Base-by-base conservation (phyloP, 495 filamentous ascomycete species). In the Paragyromitra xinjiangensis region DNA sequence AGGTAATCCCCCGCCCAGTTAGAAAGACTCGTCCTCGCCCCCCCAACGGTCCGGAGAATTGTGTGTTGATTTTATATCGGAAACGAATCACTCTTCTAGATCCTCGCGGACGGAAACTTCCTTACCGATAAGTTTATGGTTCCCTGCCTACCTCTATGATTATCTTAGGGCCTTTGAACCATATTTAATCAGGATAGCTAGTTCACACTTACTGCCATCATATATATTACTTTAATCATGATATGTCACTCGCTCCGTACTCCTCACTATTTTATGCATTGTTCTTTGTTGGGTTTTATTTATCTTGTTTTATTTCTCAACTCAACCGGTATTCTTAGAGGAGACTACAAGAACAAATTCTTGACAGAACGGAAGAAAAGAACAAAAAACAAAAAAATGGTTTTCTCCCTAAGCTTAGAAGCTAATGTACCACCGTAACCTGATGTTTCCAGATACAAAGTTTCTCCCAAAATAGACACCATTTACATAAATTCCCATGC, bases 281-380 rank as follows among this genome's bases (percentile, higher is more conserved):
- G 22, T 45, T 29, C 45, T 45, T 12, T 1, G 12, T 39, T 42
- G 26, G 34, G 19, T 68, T 68, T 56, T 68, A 40, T 55, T 39
- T 61, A 1, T 39, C 14, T n/a, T 7, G 4, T 48, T 59, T 69
- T 59, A 69, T 61, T 69, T 61, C 22, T 59, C 53, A 19, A 8
- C 53, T 48, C 53, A 59, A 69, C 67, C 3, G 1, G 37, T 51
- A 50, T n/a, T n/a, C 53, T 56, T 56, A 11, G 51, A 16, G 39
- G 0, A 56, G 9, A 40, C 26, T 19, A 6, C 9, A 66, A 19
- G 8, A 66, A 9, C 44, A 51, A 40, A n/a, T 8, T 9, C 24
- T 51, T 16, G 12, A 51, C n/a, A 56, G 26, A 67, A n/a, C 4
- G 29, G 29, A 34, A 34, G 29, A 67, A 67, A 67, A 11, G 44